Evolutionary conservation across 2,329 filamentous ascomycete genomes (phyloP).

Genomic region (Aureobasidium sp.): DNA sequence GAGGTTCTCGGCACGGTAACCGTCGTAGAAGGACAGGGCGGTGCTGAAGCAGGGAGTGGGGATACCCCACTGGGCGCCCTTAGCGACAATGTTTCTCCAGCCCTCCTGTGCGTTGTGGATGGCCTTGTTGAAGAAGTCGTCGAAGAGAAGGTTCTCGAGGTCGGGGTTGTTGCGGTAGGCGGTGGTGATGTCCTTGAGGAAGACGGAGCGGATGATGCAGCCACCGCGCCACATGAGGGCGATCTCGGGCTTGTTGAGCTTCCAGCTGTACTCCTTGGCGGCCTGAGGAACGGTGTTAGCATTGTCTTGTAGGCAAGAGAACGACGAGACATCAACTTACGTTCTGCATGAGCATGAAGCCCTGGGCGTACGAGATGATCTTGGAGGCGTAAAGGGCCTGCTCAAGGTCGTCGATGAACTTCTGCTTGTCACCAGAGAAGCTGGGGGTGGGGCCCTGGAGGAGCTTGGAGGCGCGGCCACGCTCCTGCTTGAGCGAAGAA

Average conservation of each 20-base stretch:
- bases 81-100: conserved; percentile 86
- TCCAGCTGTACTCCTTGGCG: conserved; percentile 93
- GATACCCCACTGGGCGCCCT: conserved; percentile 89
- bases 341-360: conserved; percentile 99
- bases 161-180: conserved; percentile 93
- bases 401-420: conserved; percentile 95
- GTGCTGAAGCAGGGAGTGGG: conserved; percentile 95
- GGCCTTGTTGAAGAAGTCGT: conserved; percentile 99
- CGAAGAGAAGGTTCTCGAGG: conserved; percentile 95
- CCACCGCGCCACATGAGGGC: conserved; percentile 99
- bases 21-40: conserved; percentile 96
- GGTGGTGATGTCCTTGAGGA: conserved; percentile 98
- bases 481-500: conserved; percentile 90
- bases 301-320: background rate
- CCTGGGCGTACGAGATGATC: conserved; percentile 99
- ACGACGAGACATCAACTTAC: conserved; percentile 44
- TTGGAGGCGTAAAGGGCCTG: conserved; percentile 98
- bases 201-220: conserved; percentile 99
- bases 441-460: conserved; percentile 70
- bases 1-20: conserved; percentile 93
- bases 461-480: conserved; percentile 69
- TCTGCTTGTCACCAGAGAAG: conserved; percentile 84
- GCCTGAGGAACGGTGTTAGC: conserved; percentile 52
- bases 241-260: conserved; percentile 99
- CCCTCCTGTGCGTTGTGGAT: conserved; percentile 90